Evolutionary conservation across 306 rosid species (phyloP), one percentile per base, ranked within the genome.

Genomic region (Acacia acuminata): DNA sequence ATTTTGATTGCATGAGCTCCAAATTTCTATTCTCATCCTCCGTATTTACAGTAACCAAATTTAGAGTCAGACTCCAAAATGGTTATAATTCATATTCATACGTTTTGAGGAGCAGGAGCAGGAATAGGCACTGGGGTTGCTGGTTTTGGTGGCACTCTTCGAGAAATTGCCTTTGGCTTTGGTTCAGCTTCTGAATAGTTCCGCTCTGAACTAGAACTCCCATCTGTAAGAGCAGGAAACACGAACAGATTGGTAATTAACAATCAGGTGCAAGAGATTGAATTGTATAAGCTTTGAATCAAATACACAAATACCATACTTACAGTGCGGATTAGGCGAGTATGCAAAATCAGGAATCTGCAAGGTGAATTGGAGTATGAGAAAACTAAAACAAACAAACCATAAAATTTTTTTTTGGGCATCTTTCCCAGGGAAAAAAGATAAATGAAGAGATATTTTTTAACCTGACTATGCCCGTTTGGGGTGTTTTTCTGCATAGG

Each of bases 321-420:
- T 87, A 96, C 99, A 94, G 85, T 92, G 98, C 77, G 93, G 97
- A 91, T 96, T 96, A 48, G 98, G 99, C 75, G 99, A 96, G 92
- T 90, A 90, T 1, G 92, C 99, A 88, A 94, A 96, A 90, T 96
- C 99, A 79, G 97, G 99, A 91, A 96, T 95, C 99, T 96, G 78
- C 81, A 73, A 80, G 81, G 81, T 24, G 75, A 83, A 83, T 42
- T 47, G 69, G 78, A 89, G 76, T 61, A 85, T 86, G 58, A 86
- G 76, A 82, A 86, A 88, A 63, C 84, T 65, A 47, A 75, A 50
- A 27, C 80, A 70, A 55, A 56, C 77, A 32, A 38, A 48, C 66
- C 65, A 58, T 22, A 58, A 44, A n/a, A n/a, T n/a, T 17, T 73
- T 24, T 68, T 24, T 73, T 36, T 75, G 19, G 16, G 80, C 25